These are phyloP conservation scores for Bertia moriformis DNA, from an alignment of 2,329 filamentous ascomycete species.

Conservation along the genomic window DNA sequence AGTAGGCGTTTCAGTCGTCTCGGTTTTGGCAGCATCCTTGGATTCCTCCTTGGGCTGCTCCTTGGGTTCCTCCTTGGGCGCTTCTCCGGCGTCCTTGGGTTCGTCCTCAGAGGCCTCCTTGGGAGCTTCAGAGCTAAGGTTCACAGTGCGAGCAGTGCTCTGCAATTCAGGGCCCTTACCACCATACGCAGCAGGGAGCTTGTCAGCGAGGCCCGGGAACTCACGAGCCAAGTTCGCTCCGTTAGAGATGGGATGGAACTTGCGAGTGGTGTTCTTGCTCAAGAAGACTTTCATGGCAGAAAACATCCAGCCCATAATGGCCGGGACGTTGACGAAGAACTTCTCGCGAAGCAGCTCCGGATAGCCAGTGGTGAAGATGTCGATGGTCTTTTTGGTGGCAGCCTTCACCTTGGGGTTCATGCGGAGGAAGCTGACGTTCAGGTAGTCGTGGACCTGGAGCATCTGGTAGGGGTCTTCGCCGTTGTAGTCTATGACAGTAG, in stretches of 20 bases:
- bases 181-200: slow-evolving; percentile 46
- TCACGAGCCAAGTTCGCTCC: slow-evolving; percentile 41
- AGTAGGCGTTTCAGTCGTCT: too few relatives aligned
- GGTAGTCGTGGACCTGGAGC: slow-evolving; percentile 57
- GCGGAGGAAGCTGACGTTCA: slow-evolving; percentile 50
- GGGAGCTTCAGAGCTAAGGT: slow-evolving; percentile 3
- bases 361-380: slow-evolving; percentile 47
- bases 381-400: slow-evolving; percentile 47
- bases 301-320: slow-evolving; percentile 54
- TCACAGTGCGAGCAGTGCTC: slow-evolving; percentile 12
- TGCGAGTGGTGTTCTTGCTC: slow-evolving; percentile 35
- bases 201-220: slow-evolving; percentile 28
- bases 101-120: slow-evolving; percentile 5
- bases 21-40: too few relatives aligned
- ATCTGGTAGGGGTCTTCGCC: slow-evolving; percentile 54
- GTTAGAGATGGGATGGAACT: slow-evolving; percentile 37
- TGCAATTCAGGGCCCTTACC: slow-evolving; percentile 31
- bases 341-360: slow-evolving; percentile 55
- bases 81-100: background rate
- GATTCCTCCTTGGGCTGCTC: background rate
- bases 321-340: slow-evolving; percentile 59
- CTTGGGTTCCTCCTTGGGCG: slow-evolving; percentile 2
- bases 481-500: slow-evolving; percentile 34
- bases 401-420: slow-evolving; percentile 44
- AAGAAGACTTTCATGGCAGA: slow-evolving; percentile 35